Evolutionary conservation across 768 basidiomycete genomes (phyloP).

Genomic region (Plicaturopsis crispa): DNA sequence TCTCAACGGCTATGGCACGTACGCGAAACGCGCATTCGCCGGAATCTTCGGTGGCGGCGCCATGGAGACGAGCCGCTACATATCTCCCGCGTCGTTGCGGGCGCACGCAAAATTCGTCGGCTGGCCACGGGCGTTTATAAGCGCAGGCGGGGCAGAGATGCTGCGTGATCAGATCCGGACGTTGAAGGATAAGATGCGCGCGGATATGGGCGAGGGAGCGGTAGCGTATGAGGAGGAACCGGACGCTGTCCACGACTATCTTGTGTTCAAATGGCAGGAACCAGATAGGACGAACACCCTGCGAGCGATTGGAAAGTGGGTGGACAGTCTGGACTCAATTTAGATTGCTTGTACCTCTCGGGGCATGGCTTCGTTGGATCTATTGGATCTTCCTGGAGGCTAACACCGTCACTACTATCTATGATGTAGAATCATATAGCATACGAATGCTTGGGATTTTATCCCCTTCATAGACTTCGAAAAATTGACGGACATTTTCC

Average conservation of each 20-base stretch:
- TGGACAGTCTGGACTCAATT: not conserved
- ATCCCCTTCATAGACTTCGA: no score
- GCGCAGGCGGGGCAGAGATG: constrained; percentile 25
- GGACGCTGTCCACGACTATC: constrained; percentile 16
- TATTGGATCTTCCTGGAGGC: no score
- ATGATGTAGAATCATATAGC: no score
- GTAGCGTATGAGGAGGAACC: constrained; percentile 15
- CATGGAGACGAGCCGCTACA: constrained; percentile 17
- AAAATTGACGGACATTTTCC: no score
- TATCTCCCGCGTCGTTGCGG: constrained; percentile 26
- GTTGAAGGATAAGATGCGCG: constrained; percentile 19
- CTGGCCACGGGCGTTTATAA: constrained; percentile 29
- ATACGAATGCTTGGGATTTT: no score
- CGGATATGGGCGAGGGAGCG: constrained; percentile 19
- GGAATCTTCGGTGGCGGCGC: constrained; percentile 17
- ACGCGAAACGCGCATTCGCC: constrained; percentile 13
- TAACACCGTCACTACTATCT: no score
- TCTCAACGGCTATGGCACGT: not conserved
- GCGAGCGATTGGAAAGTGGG: constrained; percentile 11
- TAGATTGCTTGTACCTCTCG: no score
- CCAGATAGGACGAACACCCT: constrained; percentile 21
- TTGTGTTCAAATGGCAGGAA: constrained; percentile 14
- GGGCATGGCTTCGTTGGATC: no score
- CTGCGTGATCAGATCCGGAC: constrained; percentile 21
- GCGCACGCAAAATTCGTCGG: constrained; percentile 18